These are phyloP conservation scores for Ophiognomonia clavigignenti-juglandacearum DNA, from an alignment of 2,329 filamentous ascomycete genomes.

Conservation along the genomic window DNA sequence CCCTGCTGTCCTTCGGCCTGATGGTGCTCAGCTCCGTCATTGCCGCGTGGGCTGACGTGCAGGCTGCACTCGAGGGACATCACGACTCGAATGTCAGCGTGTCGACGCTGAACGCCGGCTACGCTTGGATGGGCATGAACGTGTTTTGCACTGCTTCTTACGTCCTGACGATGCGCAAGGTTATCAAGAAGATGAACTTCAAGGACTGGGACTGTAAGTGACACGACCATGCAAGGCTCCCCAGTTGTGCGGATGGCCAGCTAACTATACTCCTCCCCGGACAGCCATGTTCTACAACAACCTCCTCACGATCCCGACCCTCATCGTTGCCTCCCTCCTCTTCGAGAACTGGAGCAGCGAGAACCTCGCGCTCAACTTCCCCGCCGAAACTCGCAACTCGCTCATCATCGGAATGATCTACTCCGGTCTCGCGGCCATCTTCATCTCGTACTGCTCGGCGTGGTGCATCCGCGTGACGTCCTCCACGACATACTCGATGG, in stretches of 20 bases:
- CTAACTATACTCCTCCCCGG: too few species aligned
- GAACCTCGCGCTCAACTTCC: constrained; percentile 88
- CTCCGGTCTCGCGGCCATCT: constrained; percentile 87
- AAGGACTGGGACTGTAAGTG: constrained; percentile 97
- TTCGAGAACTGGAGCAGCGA: constrained; percentile 86
- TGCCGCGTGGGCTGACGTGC: constrained; percentile 95
- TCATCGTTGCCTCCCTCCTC: constrained; percentile 75
- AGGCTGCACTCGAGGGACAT: constrained; percentile 68
- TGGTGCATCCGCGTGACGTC: constrained; percentile 98
- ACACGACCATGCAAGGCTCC: constrained; percentile 5
- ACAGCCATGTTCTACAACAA: constrained; percentile 99
- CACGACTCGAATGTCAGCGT: constrained; percentile 58
- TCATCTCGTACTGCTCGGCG: constrained; percentile 99
- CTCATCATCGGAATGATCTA: constrained; percentile 88
- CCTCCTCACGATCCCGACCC: constrained; percentile 88
- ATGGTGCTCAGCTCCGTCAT: constrained; percentile 96
- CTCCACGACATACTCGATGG: constrained; percentile 98
- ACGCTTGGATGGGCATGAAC: constrained; percentile 97
- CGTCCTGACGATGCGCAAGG: constrained; percentile 90
- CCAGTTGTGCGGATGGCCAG: too few species aligned
- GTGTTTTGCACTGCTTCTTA: constrained; percentile 92
- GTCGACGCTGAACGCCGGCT: constrained; percentile 88
- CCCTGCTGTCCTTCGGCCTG: constrained; percentile 87
- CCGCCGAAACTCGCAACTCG: constrained; percentile 69
- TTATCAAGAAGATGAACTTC: constrained; percentile 99